Conservation (phyloP, 306 rosid species). For the Geum urbanum region DNA sequence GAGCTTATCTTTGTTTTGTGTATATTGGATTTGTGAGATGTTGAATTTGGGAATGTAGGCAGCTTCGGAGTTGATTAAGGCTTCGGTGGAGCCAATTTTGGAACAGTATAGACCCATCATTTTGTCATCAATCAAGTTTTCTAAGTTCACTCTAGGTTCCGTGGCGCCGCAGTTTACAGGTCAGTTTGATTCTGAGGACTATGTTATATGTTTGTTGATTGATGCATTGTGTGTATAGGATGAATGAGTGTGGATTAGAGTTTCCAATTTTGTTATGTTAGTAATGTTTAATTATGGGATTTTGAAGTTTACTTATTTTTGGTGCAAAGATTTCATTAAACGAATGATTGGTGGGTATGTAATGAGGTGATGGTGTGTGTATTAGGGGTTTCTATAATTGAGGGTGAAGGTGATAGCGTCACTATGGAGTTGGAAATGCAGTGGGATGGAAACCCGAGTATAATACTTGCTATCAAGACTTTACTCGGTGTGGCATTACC, state of each 20-base stretch:
- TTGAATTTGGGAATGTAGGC: conserved; percentile 42
- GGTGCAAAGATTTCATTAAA: neutral
- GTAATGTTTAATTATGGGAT: no score
- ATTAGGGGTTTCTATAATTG: conserved; percentile 75
- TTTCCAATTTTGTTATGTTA: neutral
- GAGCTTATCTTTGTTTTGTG: neutral
- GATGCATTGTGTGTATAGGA: neutral
- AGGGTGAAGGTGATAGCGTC: conserved; percentile 63
- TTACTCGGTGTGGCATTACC: conserved; percentile 76
- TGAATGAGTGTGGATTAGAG: neutral
- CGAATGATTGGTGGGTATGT: no score
- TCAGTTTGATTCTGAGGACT: conserved; percentile 24
- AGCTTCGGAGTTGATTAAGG: conserved; percentile 87
- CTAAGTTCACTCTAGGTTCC: conserved; percentile 91
- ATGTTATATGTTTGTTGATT: neutral
- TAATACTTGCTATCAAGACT: conserved; percentile 80
- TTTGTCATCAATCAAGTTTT: conserved; percentile 72
- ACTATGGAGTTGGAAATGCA: conserved; percentile 94
- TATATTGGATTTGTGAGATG: neutral
- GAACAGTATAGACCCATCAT: conserved; percentile 73
- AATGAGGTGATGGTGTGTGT: conserved; percentile 26
- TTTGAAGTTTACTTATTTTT: neutral
- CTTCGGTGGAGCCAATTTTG: conserved; percentile 74
- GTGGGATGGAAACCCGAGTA: conserved; percentile 98
- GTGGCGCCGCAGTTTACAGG: conserved; percentile 97